Base-by-base conservation (phyloP, 2,329 filamentous ascomycete genomes). In the Ophiostoma novo-ulmi region DNA sequence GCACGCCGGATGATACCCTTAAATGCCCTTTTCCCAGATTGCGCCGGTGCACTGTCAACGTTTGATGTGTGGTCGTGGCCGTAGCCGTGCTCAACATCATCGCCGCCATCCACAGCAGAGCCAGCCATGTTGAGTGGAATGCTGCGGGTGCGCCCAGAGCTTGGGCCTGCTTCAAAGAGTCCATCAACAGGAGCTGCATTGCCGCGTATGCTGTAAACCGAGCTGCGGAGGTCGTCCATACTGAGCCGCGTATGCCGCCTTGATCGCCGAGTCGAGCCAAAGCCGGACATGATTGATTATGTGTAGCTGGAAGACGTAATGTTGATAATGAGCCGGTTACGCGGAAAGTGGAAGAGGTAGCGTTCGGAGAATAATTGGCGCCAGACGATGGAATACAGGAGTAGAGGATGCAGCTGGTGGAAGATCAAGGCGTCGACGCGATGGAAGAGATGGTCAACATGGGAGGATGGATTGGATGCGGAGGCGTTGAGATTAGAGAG, bases 1-100 rank as follows among this genome's bases (percentile, higher is more conserved):
- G 86, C 86, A 11, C 86, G 80, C 35, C 85, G 83, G 68, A 88
- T 80, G 73, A 83, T 85, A 67, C 83, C 82, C 76, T 83, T 85
- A 71, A 88, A 76, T 66, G 71, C 73, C 65, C 68, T 76, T 73
- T 72, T 78, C 75, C 71, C 76, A 5, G 70, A n/a, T 4, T 70
- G 22, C 26, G 70, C 26, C 52, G 71, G 31, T 13, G 64, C 26
- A 39, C 22, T 39, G 7, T 58, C 5, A 10, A 31, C n/a, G 44
- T 14, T 35, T 7, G 13, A 17, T 13, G 39, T 14, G 3, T 44
- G 38, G 11, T 35, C 39, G 38, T 70, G 52, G 63, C 70, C 20
- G 44, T 20, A 1, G 44, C 17, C 44, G 44, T 48, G 17, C 5
- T 48, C 17, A 36, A 80, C 78, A 70, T 81, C 79, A 67, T 81